These are phyloP conservation scores for Lachancea nothofagi DNA, from an alignment of 805 yeast genomes.

Conservation along the genomic window DNA sequence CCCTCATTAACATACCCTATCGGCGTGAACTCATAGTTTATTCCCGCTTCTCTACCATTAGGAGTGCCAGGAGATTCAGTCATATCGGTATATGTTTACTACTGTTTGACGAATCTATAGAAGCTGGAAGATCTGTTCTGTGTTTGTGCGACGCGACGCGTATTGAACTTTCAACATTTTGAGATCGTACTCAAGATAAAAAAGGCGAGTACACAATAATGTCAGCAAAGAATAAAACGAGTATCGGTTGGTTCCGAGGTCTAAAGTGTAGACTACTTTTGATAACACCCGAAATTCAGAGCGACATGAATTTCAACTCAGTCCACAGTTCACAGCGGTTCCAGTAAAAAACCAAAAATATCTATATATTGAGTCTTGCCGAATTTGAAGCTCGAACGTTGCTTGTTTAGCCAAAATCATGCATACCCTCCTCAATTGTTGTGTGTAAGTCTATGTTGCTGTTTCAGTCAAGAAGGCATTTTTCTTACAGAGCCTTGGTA, in stretches of 20 bases:
- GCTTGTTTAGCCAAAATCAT: too few species aligned
- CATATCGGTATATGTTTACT: slow-evolving; percentile 8
- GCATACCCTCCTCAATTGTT: too few species aligned
- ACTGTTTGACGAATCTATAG: neutral
- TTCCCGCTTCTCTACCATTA: slow-evolving; percentile 13
- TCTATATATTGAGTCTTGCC: too few species aligned
- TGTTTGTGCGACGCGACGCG: slow-evolving; percentile 6
- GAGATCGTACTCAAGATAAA: neutral
- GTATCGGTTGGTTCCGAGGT: too few species aligned
- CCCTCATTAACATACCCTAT: slow-evolving; percentile 34
- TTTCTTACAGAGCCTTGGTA: slow-evolving; percentile 18
- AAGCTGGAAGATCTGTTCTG: neutral
- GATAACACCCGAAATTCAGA: too few species aligned
- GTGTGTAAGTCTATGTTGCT: neutral
- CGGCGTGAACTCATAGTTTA: slow-evolving; percentile 39
- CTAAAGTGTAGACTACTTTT: too few species aligned
- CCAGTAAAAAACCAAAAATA: too few species aligned
- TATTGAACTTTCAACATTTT: neutral
- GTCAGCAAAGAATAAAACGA: too few species aligned
- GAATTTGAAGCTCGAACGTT: too few species aligned
- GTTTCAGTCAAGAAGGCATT: neutral
- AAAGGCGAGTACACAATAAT: too few species aligned
- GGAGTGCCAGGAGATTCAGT: slow-evolving; percentile 31
- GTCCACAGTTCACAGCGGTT: too few species aligned
- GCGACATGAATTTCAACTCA: too few species aligned